phyloP scores from a whole-genome alignment of 192 early-diverging fungal genomes.

The Gryganskiella cystojenkinii region DNA sequence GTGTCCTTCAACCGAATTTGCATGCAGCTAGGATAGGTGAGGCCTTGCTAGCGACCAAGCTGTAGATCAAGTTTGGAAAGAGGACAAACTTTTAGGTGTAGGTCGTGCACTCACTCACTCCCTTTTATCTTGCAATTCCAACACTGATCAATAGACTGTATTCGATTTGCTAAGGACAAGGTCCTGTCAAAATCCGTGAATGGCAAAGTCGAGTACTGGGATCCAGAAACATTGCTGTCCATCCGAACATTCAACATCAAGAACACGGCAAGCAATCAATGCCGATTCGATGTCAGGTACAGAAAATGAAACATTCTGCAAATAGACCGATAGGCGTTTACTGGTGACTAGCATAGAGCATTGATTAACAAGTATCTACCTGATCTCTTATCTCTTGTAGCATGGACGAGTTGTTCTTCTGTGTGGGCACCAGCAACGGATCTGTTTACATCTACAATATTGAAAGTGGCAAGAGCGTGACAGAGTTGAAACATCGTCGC shows the following conservation, averaged over 20 bases:
- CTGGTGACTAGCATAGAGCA: too few relatives aligned
- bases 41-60: too few relatives aligned
- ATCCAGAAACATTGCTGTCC: slow-evolving; percentile 59
- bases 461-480: slow-evolving; percentile 68
- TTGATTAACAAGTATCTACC: not conserved
- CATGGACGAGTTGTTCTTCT: slow-evolving; percentile 77
- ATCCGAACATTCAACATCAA: slow-evolving; percentile 59
- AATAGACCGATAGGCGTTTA: too few relatives aligned
- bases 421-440: slow-evolving; percentile 80
- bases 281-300: slow-evolving; percentile 58
- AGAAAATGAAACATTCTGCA: not conserved
- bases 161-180: slow-evolving; percentile 73
- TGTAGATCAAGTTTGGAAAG: too few relatives aligned
- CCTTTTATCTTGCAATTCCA: too few relatives aligned
- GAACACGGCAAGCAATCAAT: slow-evolving; percentile 52
- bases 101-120: too few relatives aligned
- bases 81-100: too few relatives aligned
- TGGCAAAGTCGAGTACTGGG: slow-evolving; percentile 83
- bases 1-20: slow-evolving; percentile 35
- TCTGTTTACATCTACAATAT: slow-evolving; percentile 78
- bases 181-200: slow-evolving; percentile 78
- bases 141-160: slow-evolving; percentile 80
- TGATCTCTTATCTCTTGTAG: slow-evolving; percentile 60
- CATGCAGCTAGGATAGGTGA: slow-evolving; percentile 52
- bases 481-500: slow-evolving; percentile 77